Percentiles rank a stretch among this genome's conserved stretches.
phyloP scores from a whole-genome alignment of 306 rosid genomes.

The Cercis canadensis region DNA sequence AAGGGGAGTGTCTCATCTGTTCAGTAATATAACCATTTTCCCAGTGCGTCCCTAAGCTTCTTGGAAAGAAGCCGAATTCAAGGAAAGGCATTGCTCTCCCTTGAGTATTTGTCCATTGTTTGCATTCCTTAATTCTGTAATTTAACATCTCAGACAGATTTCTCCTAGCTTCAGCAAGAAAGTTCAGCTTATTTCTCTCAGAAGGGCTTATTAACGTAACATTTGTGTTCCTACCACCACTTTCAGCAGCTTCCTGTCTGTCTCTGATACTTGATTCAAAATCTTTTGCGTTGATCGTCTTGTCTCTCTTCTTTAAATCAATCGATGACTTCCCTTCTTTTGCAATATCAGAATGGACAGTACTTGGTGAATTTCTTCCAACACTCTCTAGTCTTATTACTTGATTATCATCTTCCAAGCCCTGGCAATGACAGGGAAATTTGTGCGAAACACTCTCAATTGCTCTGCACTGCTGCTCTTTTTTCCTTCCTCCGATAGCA shows the following conservation, averaged over 20 bases:
- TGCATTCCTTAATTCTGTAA: constrained; percentile 37
- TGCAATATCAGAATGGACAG: constrained; percentile 18
- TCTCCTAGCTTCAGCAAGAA: constrained; percentile 33
- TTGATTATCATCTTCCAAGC: constrained; percentile 44
- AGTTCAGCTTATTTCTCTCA: constrained; percentile 42
- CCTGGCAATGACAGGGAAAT: constrained; percentile 29
- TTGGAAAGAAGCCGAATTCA: constrained; percentile 44
- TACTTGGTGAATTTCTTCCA: constrained; percentile 35
- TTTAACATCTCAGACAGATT: constrained; percentile 38
- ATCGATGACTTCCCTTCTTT: constrained; percentile 35
- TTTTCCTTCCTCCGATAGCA: constrained; percentile 53
- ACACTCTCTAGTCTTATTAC: constrained; percentile 36
- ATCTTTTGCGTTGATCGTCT: constrained; percentile 37
- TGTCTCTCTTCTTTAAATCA: constrained; percentile 39
- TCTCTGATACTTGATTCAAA: constrained; percentile 38
- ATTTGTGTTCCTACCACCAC: constrained; percentile 30
- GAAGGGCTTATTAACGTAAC: constrained; percentile 23
- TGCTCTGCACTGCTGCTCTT: constrained; percentile 44
- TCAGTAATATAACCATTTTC: constrained; percentile 6
- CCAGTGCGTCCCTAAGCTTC: constrained; percentile 31
- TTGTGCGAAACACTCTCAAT: constrained; percentile 25
- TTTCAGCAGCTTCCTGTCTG: constrained; percentile 48
- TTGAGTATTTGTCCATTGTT: constrained; percentile 36
- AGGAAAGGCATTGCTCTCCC: constrained; percentile 44
- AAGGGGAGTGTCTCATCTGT: constrained; percentile 39